phyloP scores from a whole-genome alignment of 108 stramenopile genomes.

The Conticribra weissflogii region DNA sequence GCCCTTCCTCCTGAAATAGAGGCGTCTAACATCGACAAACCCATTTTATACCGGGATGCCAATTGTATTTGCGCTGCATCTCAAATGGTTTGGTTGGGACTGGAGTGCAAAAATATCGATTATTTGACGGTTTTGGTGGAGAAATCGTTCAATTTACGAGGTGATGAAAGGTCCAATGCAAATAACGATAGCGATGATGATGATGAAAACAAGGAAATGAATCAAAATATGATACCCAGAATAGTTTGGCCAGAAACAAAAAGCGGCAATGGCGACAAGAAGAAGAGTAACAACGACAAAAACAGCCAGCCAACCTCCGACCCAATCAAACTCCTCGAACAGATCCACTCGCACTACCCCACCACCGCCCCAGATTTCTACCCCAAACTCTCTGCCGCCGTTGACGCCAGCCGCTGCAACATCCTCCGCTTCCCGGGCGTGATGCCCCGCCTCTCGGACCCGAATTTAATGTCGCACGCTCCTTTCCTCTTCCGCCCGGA shows the following conservation, averaged over 20 bases:
- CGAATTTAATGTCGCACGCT: neutral
- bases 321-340: conserved; percentile 42
- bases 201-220: neutral
- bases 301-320: conserved; percentile 3
- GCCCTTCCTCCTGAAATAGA: conserved; percentile 1
- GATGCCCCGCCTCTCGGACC: conserved; percentile 39
- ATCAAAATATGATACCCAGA: conserved; percentile 12
- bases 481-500: conserved; percentile 26
- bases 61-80: conserved; percentile 30
- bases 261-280: neutral
- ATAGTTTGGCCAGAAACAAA: conserved; percentile 22
- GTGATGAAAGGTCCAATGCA: no score
- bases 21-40: neutral
- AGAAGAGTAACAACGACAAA: no score
- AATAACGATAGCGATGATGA: no score
- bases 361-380: conserved; percentile 23
- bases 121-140: conserved; percentile 39
- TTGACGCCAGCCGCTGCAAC: conserved; percentile 23
- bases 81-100: conserved; percentile 35
- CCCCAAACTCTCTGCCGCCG: conserved; percentile 26
- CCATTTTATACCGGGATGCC: conserved; percentile 37
- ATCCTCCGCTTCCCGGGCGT: conserved; percentile 22
- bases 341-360: conserved; percentile 37
- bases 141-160: no score
- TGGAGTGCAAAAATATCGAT: conserved; percentile 37